Base-by-base conservation (phyloP, 805 yeast species). In the Candida nonsorbophila region DNA sequence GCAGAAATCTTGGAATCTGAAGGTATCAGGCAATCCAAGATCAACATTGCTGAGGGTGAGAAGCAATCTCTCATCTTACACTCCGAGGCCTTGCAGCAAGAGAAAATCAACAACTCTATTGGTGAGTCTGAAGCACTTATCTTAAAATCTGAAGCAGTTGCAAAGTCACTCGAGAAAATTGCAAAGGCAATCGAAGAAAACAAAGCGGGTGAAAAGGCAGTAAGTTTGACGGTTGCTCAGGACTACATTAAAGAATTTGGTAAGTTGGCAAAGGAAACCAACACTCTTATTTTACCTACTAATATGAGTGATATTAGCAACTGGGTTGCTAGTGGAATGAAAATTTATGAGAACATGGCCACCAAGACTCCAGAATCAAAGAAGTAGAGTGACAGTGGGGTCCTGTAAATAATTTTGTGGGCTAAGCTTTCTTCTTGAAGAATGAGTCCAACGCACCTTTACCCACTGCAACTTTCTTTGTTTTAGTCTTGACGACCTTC, bases 1-100 rank as follows among this genome's bases (percentile, higher is more conserved):
- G 94, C 95, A 2, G 90, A 84, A 53, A 84, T 84, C 41, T 69
- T 84, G 49, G 94, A 84, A 47, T 77, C 86, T 25, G 95, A 84
- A 58, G 95, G 95, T 55, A 74, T 72, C 30, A 72, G 87, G 51
- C 86, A 81, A 49, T 67, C 85, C 20, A 80, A 74, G 27, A 84
- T 85, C 51, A 85, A 85, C 51, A 77, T 79, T 37, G 87, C 92
- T 33, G 94, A 84, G 55, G 94, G 94, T 52, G 79, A 77, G 39
- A 82, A 80, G 50, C 75, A 72, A 34, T 68, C 84, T 1, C 69
- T 72, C 27, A 80, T 84, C 37, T 67, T 84, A 40, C 78, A 79
- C n/a, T 81, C 90, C 4, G 90, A 84, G 54, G 90, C 84, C 36
- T 53, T 57, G 25, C 73, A 74, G 53, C 62, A 71, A 27, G 74